A percentile compares a stretch with the other conserved stretches of the same genome.
Conservation (phyloP, 345 rosid genomes). For the Eucalyptus urophylla region DNA sequence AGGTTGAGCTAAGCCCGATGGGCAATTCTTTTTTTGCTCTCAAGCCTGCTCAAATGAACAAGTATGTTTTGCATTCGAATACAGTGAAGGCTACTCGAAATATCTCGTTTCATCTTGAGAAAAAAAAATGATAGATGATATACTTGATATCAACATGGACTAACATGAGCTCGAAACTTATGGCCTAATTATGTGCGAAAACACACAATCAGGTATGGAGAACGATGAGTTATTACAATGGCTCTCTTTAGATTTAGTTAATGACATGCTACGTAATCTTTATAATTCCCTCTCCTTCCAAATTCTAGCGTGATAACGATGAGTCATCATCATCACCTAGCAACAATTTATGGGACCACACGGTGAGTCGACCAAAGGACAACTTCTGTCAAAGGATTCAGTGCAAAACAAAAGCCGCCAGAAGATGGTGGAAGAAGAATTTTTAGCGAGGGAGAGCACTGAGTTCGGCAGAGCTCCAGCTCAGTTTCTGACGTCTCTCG, state of each 20-base stretch:
- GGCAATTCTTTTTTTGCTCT: background rate
- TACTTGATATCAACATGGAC: background rate
- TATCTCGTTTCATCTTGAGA: accelerated
- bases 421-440: too few species aligned
- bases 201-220: background rate
- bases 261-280: background rate
- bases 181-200: background rate
- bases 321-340: background rate
- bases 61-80: background rate
- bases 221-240: background rate
- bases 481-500: too few species aligned
- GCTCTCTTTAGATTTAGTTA: background rate
- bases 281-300: background rate
- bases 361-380: background rate
- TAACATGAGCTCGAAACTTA: background rate
- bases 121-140: background rate
- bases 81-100: accelerated
- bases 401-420: background rate
- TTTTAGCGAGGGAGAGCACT: too few species aligned
- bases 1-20: background rate
- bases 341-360: background rate
- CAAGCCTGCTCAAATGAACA: background rate
- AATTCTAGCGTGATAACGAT: background rate
- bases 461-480: too few species aligned
- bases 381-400: background rate